Evolutionary conservation across 148 eudicot species (phyloP).

Genomic region (Gaultheria prostrata): DNA sequence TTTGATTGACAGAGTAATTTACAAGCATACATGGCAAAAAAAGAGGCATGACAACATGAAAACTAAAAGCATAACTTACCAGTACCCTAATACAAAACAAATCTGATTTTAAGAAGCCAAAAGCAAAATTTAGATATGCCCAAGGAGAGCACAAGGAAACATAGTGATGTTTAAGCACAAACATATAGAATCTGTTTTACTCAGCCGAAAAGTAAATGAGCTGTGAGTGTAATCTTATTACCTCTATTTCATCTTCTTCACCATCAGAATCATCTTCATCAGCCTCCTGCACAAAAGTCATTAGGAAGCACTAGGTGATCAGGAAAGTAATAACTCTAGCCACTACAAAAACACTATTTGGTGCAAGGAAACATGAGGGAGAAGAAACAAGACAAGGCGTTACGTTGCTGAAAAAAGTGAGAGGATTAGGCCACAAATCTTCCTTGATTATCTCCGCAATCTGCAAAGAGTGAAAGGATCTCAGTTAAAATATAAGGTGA

Average conservation of each 20-base stretch:
- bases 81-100: background rate
- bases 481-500: background rate
- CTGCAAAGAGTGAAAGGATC: conserved; percentile 36
- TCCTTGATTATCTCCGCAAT: conserved; percentile 96
- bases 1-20: background rate
- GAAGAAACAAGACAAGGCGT: conserved; percentile 1
- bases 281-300: conserved; percentile 50
- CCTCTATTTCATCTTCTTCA: conserved; percentile 79
- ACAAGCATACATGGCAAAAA: background rate
- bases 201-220: background rate
- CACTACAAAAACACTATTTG: background rate
- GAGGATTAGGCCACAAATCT: conserved; percentile 95
- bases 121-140: background rate
- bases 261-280: conserved; percentile 73
- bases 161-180: background rate
- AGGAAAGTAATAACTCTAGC: background rate
- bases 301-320: conserved; percentile 7
- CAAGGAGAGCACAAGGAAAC: background rate
- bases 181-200: background rate
- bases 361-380: background rate
- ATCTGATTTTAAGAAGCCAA: background rate
- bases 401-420: conserved; percentile 82
- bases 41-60: background rate
- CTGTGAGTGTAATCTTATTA: conserved; percentile 11
- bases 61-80: background rate